Conservation (phyloP, 2,329 filamentous ascomycete genomes). For the Fusarium stilboides region DNA sequence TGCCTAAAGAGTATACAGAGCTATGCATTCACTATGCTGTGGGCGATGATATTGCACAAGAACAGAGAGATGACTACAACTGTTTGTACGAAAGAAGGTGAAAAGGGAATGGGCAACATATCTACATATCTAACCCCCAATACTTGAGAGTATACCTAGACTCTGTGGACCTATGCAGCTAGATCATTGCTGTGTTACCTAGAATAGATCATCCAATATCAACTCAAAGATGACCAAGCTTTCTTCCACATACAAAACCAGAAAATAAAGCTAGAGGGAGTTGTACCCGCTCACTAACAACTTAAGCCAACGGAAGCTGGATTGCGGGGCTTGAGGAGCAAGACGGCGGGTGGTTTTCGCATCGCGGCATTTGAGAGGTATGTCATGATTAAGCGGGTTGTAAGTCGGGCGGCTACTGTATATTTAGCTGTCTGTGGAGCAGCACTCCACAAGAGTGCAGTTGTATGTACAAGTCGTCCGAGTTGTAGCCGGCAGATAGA, state of each 20-base stretch:
- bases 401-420: neutral
- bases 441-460: slow-evolving; percentile 36
- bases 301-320: neutral
- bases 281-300: too few species aligned
- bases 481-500: slow-evolving; percentile 7
- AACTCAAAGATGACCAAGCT: neutral
- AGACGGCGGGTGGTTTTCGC: slow-evolving; percentile 25
- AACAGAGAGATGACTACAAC: neutral
- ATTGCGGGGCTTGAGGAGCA: slow-evolving; percentile 13
- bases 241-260: neutral
- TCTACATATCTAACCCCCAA: too few species aligned
- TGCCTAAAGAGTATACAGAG: too few species aligned
- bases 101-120: too few species aligned
- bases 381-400: neutral
- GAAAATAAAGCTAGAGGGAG: neutral
- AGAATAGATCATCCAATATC: too few species aligned
- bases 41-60: too few species aligned
- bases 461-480: slow-evolving; percentile 20
- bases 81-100: neutral
- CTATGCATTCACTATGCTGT: too few species aligned
- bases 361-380: slow-evolving; percentile 12
- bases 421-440: slow-evolving; percentile 21
- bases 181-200: neutral
- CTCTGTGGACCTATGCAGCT: too few species aligned
- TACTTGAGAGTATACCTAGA: too few species aligned